Conservation (phyloP, 768 basidiomycete species). For the Auriscalpium orientale region DNA sequence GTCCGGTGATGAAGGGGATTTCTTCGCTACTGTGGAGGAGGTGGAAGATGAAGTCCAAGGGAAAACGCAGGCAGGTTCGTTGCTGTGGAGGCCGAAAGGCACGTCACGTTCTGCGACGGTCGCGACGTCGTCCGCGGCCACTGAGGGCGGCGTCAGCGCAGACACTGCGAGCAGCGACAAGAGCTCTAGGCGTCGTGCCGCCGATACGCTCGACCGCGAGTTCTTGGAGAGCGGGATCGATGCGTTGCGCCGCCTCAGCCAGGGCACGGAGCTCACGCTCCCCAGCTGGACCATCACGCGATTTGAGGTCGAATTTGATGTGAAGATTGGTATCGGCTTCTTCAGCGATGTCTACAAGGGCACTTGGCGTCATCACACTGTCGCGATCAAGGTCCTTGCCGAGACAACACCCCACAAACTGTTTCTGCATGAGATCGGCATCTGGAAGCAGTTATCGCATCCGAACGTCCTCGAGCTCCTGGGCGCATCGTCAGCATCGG, state of each 20-base stretch:
- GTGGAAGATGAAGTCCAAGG: background rate
- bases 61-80: background rate
- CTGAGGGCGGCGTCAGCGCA: background rate
- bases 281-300: slow-evolving; percentile 78
- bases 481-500: slow-evolving; percentile 67
- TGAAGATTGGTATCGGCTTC: slow-evolving; percentile 63
- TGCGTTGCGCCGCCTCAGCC: slow-evolving; percentile 56
- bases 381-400: slow-evolving; percentile 69
- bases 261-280: slow-evolving; percentile 24
- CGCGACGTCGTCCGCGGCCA: background rate
- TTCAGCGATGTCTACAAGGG: slow-evolving; percentile 79
- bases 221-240: slow-evolving; percentile 71
- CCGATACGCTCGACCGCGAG: slow-evolving; percentile 54
- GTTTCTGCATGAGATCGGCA: slow-evolving; percentile 62
- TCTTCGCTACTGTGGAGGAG: no score
- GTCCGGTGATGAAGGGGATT: slow-evolving; percentile 6
- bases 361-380: slow-evolving; percentile 55
- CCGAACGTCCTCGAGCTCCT: slow-evolving; percentile 65
- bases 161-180: background rate
- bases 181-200: slow-evolving; percentile 8
- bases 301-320: slow-evolving; percentile 69
- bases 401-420: slow-evolving; percentile 51
- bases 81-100: background rate
- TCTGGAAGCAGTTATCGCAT: slow-evolving; percentile 67
- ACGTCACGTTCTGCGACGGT: background rate